Base-by-base conservation (phyloP, 805 yeast genomes). In the Candida cerambycidarum region DNA sequence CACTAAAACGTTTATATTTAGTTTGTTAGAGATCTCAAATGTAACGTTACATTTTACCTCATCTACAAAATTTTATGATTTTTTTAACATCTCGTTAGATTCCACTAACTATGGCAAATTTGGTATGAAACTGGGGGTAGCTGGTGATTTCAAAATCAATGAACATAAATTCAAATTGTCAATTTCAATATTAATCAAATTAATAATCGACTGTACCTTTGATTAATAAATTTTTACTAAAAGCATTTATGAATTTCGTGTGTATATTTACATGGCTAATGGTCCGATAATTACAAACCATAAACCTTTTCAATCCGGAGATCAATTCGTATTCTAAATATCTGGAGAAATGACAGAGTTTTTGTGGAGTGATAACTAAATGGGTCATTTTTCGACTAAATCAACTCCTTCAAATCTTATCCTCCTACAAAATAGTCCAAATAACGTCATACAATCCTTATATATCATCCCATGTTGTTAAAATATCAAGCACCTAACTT, bases 11-110 rank as follows among this genome's bases (percentile, higher is more conserved):
- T 9, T 11, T 25, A 25, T 13, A 11, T 13, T 13, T 3, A 13
- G 3, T 21, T 34, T 34, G 38, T 23, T 34, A 23, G 29, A 11
- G 18, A 3, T 23, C 11, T 21, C 8, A 21, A 34, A 34, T 34
- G 38, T 34, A 34, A 34, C 38, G 38, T 34, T 34, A 23, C 38
- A 34, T 34, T 34, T 34, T 33, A 12, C 5, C 17, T 6, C 25
- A 21, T 21, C 25, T 21, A 6, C 25, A 7, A 7, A 6, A 10
- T 6, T 7, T 21, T 21, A 7, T 11, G 29, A 25, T 6, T 25
- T 25, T 8, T 30, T 30, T 13, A 16, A n/a, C 8, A 5, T 16
- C n/a, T 30, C 21, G 15, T 16, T 16, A n/a, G 3, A 7, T 19
- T 6, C 5, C 10, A 4, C n/a, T 5, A 23, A 11, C 18, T 14